Evolutionary conservation across 768 basidiomycete species (phyloP).

Genomic region (Leucosporidium scottii): DNA sequence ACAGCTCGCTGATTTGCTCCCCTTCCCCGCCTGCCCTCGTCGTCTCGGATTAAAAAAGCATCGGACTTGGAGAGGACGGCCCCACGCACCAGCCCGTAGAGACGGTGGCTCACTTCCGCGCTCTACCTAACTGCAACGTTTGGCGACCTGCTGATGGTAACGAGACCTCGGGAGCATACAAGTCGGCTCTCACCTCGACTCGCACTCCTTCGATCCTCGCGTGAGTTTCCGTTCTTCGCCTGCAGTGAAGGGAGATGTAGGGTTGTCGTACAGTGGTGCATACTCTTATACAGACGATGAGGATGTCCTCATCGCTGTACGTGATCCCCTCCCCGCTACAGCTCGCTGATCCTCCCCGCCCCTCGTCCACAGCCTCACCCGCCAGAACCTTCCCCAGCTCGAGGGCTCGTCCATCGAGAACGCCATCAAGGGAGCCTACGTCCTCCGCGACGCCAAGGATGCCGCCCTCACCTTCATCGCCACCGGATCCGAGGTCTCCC

Average conservation of each 20-base stretch:
- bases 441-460: slow-evolving; percentile 60
- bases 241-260: too few species aligned
- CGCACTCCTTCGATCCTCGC: slow-evolving; percentile 69
- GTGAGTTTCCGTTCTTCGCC: not conserved
- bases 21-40: not conserved
- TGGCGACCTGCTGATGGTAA: slow-evolving; percentile 71
- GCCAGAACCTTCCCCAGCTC: slow-evolving; percentile 89
- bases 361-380: slow-evolving; percentile 46
- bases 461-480: slow-evolving; percentile 86
- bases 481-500: slow-evolving; percentile 79
- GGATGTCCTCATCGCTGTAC: too few species aligned
- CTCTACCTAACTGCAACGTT: slow-evolving; percentile 84
- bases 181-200: slow-evolving; percentile 64
- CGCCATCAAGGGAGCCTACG: slow-evolving; percentile 78
- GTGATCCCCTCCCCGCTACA: slow-evolving; percentile 45
- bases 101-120: slow-evolving; percentile 75
- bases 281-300: too few species aligned
- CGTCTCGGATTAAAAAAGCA: not conserved
- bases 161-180: slow-evolving; percentile 90
- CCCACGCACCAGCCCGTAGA: slow-evolving; percentile 95
- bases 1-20: not conserved
- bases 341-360: not conserved
- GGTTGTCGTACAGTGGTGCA: too few species aligned
- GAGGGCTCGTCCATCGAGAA: slow-evolving; percentile 78
- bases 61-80: slow-evolving; percentile 53